Base-by-base conservation (phyloP, 202 grass and related monocot species). In the Sporobolus alterniflorus region DNA sequence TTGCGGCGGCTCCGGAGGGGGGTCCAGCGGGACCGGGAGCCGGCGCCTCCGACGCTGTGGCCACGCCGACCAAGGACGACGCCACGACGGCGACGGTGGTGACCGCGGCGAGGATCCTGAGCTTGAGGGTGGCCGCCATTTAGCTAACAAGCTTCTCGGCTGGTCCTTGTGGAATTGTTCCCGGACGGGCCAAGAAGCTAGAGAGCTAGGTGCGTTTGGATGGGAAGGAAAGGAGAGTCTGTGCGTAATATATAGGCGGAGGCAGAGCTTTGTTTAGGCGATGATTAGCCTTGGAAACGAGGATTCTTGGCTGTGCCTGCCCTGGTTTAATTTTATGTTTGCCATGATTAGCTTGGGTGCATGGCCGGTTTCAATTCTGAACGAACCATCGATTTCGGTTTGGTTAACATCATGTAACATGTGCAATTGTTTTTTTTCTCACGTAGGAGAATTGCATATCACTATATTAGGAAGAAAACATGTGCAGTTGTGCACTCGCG, bases 111-210 rank as follows among this genome's bases (percentile, higher is more conserved):
- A 90, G 60, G 83, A 90, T 82, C 79, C 74, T 86, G 83, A 90
- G 83, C 83, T 67, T 86, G 31, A 90, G 79, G 60, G 83, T 86
- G 83, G 61, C 60, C 5, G 83, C 79, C 88, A 90, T 90, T 65
- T 62, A 30, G 54, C 36, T 75, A 6, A 69, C 62, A 73, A 66
- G 64, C 52, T 76, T 76, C 61, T 26, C 22, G 78, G 44, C n/a
- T 7, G 59, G 59, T 28, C 41, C 22, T 47, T 36, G 20, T 14
- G 13, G 29, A 18, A 31, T 6, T 16, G 31, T 15, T 32, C 20
- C 0, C 29, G n/a, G 82, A 16, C 9, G 18, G 12, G 26, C 12
- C 12, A 36, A 22, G 72, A 81, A 78, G 83, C 47, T 82, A 60
- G 77, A 65, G 29, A 72, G 76, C 20, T 29, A 44, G 3, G 15